Base-by-base conservation (phyloP, 306 rosid genomes). In the Gastrolobium villosum region DNA sequence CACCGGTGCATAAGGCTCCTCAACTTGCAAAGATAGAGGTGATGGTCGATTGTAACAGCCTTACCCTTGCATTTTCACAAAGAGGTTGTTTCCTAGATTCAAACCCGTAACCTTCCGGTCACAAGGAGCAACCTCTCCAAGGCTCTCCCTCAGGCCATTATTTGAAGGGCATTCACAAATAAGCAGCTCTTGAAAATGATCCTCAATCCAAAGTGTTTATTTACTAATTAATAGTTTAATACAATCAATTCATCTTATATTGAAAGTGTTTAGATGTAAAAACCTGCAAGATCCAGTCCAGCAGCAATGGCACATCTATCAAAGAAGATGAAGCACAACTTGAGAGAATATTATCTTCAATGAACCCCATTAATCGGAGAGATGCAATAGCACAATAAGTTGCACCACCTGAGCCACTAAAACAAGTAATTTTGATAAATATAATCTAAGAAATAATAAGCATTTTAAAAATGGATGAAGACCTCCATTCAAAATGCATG, bases 211-310 rank as follows among this genome's bases (percentile, higher is more conserved):
- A 13, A n/a, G 5, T 56, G 61, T 59, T 76, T 59, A 61, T 62
- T 63, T 54, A 35, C 54, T 49, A 62, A 63, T 56, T 52, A 66
- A 43, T 68, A 67, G 56, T 57, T 56, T 52, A 66, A 43, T 68
- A 67, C 31, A 31, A 15, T 46, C 52, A 49, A 79, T 34, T 76
- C 46, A 30, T 40, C 41, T 53, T 46, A 56, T 68, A 52, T 15
- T 11, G 28, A 39, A 45, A 71, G 75, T n/a, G 30, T 65, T 54
- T 13, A 50, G 76, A 53, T 57, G 49, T 55, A 76, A 28, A 65
- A 80, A 95, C 98, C 96, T 90, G 95, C 90, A 93, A 72, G 84
- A 92, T 85, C 98, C 99, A 96, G 73, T 88, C 90, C 53, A 95
- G 85, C 68, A 95, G 88, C 86, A 86, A 84, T 9, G 91, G 92